Evolutionary conservation across 2,329 filamentous ascomycete genomes (phyloP), one percentile per base, ranked within the genome.

Genomic region (Uncinocarpus reesii): DNA sequence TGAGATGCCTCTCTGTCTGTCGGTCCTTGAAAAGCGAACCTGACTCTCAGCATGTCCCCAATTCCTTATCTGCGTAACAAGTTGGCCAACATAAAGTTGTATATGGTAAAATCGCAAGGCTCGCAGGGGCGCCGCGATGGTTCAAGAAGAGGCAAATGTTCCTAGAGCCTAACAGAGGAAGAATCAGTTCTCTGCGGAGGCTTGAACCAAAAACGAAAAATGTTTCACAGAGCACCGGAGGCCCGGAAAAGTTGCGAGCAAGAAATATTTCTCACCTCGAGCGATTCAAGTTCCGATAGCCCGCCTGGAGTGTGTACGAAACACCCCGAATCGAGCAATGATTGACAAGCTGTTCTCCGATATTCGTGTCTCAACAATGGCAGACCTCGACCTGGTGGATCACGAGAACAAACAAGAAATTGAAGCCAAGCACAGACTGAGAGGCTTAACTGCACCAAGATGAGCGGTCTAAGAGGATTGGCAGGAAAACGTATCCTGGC

Each of bases 41-140:
- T 42, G 35, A 36, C 10, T 42, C 46, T 48, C 46, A 48, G 38
- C 46, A 48, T 48, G 21, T 48, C 46, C 46, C 36, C 35, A 46
- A 38, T 23, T 28, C 29, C 23, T 36, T 23, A 36, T 13, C 5
- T 11, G 24, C 10, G 4, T 3, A 35, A 46, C 24, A 7, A n/a
- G 23, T 24, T 16, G 35, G 18, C 28, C 45, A 26, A 41, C 36
- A 35, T 36, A 16, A 28, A 40, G 24, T 7, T 7, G 4, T 13
- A 10, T 28, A 16, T 42, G 20, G 10, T 7, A n/a, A 21, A 35
- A 42, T 26, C 26, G 41, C 41, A 34, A 28, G 23, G 13, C 7
- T 11, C 6, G 42, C 31, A 26, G 7, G 20, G 21, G 2, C 42
- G 13, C 3, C 29, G 29, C 29, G 36, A 44, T 16, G 13, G 24